Evolutionary conservation across 345 rosid genomes (phyloP), one percentile per base, ranked within the genome.

Genomic region (Gossypium rotundifolium): DNA sequence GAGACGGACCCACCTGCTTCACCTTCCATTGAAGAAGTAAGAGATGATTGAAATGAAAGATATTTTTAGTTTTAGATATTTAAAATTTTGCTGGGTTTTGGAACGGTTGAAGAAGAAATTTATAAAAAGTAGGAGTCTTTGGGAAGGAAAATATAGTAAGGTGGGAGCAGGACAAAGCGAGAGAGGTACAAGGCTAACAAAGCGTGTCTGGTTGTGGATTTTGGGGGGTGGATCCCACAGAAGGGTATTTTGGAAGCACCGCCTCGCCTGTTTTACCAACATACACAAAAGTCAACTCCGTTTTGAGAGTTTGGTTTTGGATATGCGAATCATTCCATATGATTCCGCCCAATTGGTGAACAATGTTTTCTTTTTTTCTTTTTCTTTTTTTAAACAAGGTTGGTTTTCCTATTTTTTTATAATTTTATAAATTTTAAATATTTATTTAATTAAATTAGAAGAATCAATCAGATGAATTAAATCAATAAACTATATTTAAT

Each of bases 1-100:
- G 88, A 84, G 70, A 91, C 91, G 62, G 82, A 65, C 23, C 82
- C 88, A 23, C 80, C 75, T 58, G 49, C 82, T 76, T 73, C 83
- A 49, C 42, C 80, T 60, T 83, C 90, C 93, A 88, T 88, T 75
- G 40, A 17, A 10, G 54, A 9, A 3, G 25, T 18, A 3, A 55
- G 60, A 55, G 9, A 8, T 18, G 8, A 55, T 55, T 55, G 27
- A 57, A 33, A 33, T 4, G 40, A 5, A 33, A 33, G 40, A 33
- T 33, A 33, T 33, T 33, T 33, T 33, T 33, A 33, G 40, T 33
- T 33, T 33, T 33, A 33, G 40, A 33, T 33, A 33, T 33, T 33
- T 33, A 33, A 4, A 33, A 4, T 33, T 33, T 33, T 33, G 25
- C 18, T 49, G 69, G 17, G 69, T 16, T 46, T 46, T 60, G n/a